These are phyloP conservation scores for Dipteronia sinensis DNA, from an alignment of 345 rosid species.

Conservation along the genomic window DNA sequence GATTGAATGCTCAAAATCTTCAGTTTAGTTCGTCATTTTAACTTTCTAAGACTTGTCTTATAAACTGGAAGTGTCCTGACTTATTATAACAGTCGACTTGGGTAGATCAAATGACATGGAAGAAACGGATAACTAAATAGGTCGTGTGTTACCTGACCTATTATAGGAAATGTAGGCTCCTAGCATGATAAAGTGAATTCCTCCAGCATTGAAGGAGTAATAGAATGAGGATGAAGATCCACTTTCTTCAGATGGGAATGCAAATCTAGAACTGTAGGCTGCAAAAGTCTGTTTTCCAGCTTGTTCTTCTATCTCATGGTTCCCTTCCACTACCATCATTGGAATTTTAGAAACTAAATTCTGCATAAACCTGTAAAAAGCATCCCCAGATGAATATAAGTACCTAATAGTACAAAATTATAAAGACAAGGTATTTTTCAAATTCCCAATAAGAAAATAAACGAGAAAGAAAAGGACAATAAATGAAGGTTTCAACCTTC, in stretches of 20 bases:
- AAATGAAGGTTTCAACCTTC: slow-evolving; percentile 55
- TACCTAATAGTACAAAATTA: neutral
- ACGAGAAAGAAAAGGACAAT: neutral
- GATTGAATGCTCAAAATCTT: neutral
- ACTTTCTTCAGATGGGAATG: slow-evolving; percentile 42
- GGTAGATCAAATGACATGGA: too few relatives aligned
- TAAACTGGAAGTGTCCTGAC: neutral
- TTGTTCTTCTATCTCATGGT: slow-evolving; percentile 44
- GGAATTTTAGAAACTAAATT: slow-evolving; percentile 33
- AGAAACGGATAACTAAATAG: neutral
- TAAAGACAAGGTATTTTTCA: neutral
- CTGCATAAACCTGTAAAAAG: slow-evolving; percentile 36
- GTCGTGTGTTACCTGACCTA: slow-evolving; percentile 48
- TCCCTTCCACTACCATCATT: slow-evolving; percentile 48
- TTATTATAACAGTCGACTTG: too few relatives aligned
- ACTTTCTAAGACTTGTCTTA: neutral
- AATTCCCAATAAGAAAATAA: neutral
- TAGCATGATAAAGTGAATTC: slow-evolving; percentile 88
- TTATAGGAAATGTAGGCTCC: slow-evolving; percentile 72
- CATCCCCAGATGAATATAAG: neutral
- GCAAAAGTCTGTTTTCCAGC: slow-evolving; percentile 35
- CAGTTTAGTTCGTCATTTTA: neutral
- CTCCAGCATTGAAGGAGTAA: slow-evolving; percentile 89
- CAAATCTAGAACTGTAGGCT: slow-evolving; percentile 45
- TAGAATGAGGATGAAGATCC: slow-evolving; percentile 40